Conservation (phyloP, 257 asterid genomes). For the Ajuga chamaepitys region DNA sequence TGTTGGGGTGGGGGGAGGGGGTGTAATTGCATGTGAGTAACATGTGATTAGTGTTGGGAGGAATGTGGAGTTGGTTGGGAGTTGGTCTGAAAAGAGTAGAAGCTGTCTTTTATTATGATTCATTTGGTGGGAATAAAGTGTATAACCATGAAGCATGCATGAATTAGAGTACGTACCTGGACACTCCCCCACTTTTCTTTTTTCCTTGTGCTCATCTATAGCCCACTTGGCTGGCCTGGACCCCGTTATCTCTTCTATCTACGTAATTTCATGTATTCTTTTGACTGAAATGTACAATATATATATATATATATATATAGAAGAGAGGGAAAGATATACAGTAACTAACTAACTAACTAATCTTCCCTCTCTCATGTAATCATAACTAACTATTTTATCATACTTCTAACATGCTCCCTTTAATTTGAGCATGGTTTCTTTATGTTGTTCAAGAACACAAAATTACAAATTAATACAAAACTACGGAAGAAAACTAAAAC, state of each 20-base stretch:
- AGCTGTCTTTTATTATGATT: conserved; percentile 1
- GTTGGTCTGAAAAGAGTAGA: neutral
- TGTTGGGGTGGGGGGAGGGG: too few relatives aligned
- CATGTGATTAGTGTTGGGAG: conserved; percentile 28
- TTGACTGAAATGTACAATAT: too few relatives aligned
- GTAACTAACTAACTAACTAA: too few relatives aligned
- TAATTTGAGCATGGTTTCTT: too few relatives aligned
- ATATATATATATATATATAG: too few relatives aligned
- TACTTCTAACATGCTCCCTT: too few relatives aligned
- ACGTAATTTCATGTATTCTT: neutral
- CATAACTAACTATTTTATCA: too few relatives aligned
- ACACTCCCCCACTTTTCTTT: neutral
- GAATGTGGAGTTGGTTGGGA: neutral
- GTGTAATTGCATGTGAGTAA: conserved; percentile 15
- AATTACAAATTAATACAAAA: too few relatives aligned
- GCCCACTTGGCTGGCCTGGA: conserved; percentile 11
- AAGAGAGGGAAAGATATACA: too few relatives aligned
- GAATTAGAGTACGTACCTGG: conserved; percentile 32
- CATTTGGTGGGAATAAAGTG: neutral
- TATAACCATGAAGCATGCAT: conserved; percentile 33
- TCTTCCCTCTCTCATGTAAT: too few relatives aligned
- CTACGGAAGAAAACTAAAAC: too few relatives aligned
- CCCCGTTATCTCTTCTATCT: conserved; percentile 5
- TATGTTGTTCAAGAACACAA: too few relatives aligned
- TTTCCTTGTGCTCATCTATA: neutral